A percentile compares a stretch with the other conserved stretches of the same genome.
These are phyloP conservation scores for Ganoderma multipileum DNA, from an alignment of 1,284 basidiomycete genomes.

Conservation along the genomic window DNA sequence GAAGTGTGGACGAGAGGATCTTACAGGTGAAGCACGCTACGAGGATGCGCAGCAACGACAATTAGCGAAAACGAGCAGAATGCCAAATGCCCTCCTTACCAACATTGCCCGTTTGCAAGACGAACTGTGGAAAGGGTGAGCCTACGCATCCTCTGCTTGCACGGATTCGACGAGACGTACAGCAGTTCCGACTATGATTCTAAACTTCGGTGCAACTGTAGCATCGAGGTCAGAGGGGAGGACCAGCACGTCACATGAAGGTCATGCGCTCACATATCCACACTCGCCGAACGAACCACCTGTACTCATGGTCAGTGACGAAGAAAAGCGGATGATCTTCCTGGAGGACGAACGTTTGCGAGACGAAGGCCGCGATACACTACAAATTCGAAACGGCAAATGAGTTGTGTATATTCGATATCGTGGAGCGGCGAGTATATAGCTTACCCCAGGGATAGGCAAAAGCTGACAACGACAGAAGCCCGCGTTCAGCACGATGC, in stretches of 20 bases:
- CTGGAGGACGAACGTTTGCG: slow-evolving; percentile 1
- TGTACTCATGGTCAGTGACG: neutral
- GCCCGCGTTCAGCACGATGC: too few species aligned
- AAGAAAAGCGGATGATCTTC: neutral
- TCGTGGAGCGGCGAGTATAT: neutral
- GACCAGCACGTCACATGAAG: neutral
- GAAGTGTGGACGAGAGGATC: neutral
- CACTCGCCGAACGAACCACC: slow-evolving; percentile 18
- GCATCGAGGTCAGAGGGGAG: neutral
- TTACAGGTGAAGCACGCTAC: slow-evolving; percentile 9
- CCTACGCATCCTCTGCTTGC: neutral
- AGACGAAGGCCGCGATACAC: slow-evolving; percentile 11
- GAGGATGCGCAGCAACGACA: neutral
- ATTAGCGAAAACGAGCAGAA: too few species aligned
- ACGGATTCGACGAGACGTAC: neutral
- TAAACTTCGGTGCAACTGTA: slow-evolving; percentile 12
- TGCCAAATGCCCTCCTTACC: neutral
- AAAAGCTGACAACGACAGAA: neutral
- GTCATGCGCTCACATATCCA: slow-evolving; percentile 10
- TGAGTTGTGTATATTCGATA: too few species aligned
- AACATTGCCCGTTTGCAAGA: slow-evolving; percentile 12
- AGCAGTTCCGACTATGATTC: neutral
- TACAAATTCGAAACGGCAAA: neutral
- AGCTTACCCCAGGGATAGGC: slow-evolving; percentile 14
- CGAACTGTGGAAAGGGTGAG: neutral